Evolutionary conservation across 192 early-diverging fungal genomes (phyloP), one percentile per base, ranked within the genome.

Genomic region (Obelidium mucronatum): DNA sequence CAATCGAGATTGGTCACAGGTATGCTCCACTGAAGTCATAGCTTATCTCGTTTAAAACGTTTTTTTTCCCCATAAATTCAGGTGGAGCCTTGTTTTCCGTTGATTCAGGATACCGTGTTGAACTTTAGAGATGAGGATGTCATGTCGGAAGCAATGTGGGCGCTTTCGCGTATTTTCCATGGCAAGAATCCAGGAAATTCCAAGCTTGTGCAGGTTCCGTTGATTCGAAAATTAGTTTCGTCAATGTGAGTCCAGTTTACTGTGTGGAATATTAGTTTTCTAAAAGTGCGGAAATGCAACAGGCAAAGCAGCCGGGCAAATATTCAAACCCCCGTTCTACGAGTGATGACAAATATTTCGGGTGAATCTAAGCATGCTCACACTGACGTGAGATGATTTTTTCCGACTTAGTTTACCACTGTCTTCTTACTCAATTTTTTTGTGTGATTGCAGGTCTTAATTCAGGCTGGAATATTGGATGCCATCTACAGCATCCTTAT

Each of bases 261-360:
- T 0, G 8, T 48, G 44, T 48, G n/a, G n/a, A n/a, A n/a, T n/a
- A n/a, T n/a, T n/a, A n/a, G n/a, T n/a, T n/a, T n/a, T n/a, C n/a
- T n/a, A n/a, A n/a, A n/a, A n/a, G n/a, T n/a, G n/a, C n/a, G n/a
- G n/a, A n/a, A 48, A 48, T 48, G 44, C 44, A 48, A 48, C 19
- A 48, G 44, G 8, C 8, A 48, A 15, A 48, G 44, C 44, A 6
- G 11, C 19, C 44, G 44, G 8, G 8, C 19, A 19, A 11, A n/a
- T 13, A 28, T 77, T 2, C 66, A 65, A 39, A 79, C 44, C 15
- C 78, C 78, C 11, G 73, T 79, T 19, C 40, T 79, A 22, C 74
- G 78, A 4, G 62, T 62, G 8, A 76, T 79, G 78, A 79, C 78
- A 33, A 79, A 79, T 39, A 73, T 79, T 28, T 68, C 78, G 26